Evolutionary conservation across 768 basidiomycete species (phyloP), one percentile per base, ranked within the genome.

Genomic region (Naganishia kalamii): DNA sequence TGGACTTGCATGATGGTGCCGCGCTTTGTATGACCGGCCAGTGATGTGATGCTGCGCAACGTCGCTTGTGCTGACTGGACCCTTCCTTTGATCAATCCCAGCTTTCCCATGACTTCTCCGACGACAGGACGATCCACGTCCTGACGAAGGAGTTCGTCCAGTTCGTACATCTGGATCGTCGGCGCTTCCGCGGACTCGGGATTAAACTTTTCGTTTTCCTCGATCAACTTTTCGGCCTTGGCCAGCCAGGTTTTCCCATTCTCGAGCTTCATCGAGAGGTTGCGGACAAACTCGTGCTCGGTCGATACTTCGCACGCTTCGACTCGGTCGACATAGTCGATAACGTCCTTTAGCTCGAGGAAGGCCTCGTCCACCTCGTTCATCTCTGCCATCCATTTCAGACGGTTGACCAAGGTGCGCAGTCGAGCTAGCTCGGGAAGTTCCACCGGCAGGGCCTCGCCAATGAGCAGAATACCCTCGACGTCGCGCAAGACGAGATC

Each of bases 221-320:
- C 83, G 43, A 92, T 81, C 52, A 89, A 77, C 27, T 79, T 81
- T 60, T 84, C 83, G 1, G 88, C 89, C 48, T 83, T 82, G 64
- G 84, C 81, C 68, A 89, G 87, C 92, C 92, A 97, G 25, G 83
- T 83, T 54, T 84, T 81, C 1, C 92, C 93, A 32, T 84, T 84
- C 11, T 86, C 83, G 40, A 94, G 80, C 71, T 85, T 78, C 70
- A 82, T 79, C 72, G 92, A 81, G 11, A 68, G 40, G n/a, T 49
- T 59, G 10, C 40, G 32, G 15, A 63, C 48, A 68, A 84, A 83
- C 61, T 83, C 81, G 77, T 91, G 86, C 62, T 88, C 85, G 12
- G 80, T 69, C 3, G 85, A 77, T 40, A 97, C 80, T 52, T 83
- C 84, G 78, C 86, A 89, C 11, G 83, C 81, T 25, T 82, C 83